These are phyloP conservation scores for Leishmania arabica DNA, from an alignment of 208 protist genomes.

Conservation along the genomic window DNA sequence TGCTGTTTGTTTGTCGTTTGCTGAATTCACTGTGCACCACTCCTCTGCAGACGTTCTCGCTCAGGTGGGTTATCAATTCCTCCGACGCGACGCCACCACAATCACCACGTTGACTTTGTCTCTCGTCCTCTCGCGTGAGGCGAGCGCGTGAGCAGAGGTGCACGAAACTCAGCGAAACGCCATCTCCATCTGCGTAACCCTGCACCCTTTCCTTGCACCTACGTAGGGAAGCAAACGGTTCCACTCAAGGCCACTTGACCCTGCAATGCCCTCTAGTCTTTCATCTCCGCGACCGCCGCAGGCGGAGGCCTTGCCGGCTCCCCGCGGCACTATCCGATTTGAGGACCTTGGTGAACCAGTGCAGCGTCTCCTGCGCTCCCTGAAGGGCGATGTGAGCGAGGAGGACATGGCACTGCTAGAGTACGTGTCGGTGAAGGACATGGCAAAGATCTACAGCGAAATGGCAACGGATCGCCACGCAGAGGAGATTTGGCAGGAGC, in stretches of 20 bases:
- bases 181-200: neutral
- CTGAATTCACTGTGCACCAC: neutral
- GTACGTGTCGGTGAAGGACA: constrained; percentile 84
- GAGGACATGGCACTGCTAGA: constrained; percentile 85
- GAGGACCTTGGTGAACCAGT: constrained; percentile 89
- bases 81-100: too few relatives aligned
- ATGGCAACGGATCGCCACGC: constrained; percentile 64
- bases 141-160: neutral
- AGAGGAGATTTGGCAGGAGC: constrained; percentile 79
- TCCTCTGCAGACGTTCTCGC: neutral
- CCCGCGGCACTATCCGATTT: constrained; percentile 68
- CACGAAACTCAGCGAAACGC: neutral
- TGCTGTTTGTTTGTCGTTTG: neutral
- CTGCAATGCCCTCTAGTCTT: constrained; percentile 4
- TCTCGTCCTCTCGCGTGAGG: neutral
- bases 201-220: neutral
- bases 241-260: neutral
- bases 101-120: neutral
- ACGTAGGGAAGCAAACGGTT: neutral
- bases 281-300: neutral
- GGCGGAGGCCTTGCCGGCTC: neutral
- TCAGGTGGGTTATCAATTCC: neutral
- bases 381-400: constrained; percentile 64
- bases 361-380: constrained; percentile 65
- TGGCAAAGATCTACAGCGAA: constrained; percentile 87